Evolutionary conservation across 73 alveolate species (phyloP).

Genomic region (Strombidium stylifer): DNA sequence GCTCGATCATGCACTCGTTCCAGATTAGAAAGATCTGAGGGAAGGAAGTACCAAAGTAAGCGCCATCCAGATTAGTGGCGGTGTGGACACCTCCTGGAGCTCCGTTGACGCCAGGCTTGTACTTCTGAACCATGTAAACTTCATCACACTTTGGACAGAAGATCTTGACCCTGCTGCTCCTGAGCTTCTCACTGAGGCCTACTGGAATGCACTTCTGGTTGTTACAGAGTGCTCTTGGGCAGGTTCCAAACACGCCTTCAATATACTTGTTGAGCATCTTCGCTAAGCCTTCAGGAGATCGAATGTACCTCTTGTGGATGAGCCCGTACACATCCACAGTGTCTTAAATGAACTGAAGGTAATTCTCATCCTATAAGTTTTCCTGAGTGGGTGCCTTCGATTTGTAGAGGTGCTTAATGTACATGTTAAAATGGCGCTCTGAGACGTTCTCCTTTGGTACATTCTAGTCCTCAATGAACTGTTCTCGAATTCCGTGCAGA

Average conservation of each 20-base stretch:
- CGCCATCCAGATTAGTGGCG: constrained; percentile 84
- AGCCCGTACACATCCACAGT: constrained; percentile 70
- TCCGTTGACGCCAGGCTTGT: constrained; percentile 44
- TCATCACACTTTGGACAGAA: constrained; percentile 72
- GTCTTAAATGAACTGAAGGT: constrained; percentile 65
- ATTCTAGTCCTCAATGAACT: constrained; percentile 74
- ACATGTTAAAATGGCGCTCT: constrained; percentile 72
- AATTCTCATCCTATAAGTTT: constrained; percentile 34
- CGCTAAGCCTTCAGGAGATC: constrained; percentile 66
- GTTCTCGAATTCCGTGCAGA: constrained; percentile 77
- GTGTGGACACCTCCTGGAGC: too few relatives aligned
- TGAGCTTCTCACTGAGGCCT: constrained; percentile 68
- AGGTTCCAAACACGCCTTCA: constrained; percentile 69
- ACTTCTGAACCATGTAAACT: constrained; percentile 45
- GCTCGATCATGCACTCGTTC: neutral
- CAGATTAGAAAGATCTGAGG: constrained; percentile 70
- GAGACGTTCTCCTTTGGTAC: constrained; percentile 71
- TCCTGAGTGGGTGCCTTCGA: constrained; percentile 50
- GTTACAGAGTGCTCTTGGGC: constrained; percentile 76
- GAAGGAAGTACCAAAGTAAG: constrained; percentile 87
- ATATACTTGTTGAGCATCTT: constrained; percentile 67
- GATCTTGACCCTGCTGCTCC: constrained; percentile 67
- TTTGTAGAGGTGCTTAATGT: constrained; percentile 69
- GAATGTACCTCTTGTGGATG: constrained; percentile 71
- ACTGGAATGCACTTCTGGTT: constrained; percentile 67